Evolutionary conservation across 208 protist species (phyloP).

Genomic region (Acanthamoeba culbertsoni): DNA sequence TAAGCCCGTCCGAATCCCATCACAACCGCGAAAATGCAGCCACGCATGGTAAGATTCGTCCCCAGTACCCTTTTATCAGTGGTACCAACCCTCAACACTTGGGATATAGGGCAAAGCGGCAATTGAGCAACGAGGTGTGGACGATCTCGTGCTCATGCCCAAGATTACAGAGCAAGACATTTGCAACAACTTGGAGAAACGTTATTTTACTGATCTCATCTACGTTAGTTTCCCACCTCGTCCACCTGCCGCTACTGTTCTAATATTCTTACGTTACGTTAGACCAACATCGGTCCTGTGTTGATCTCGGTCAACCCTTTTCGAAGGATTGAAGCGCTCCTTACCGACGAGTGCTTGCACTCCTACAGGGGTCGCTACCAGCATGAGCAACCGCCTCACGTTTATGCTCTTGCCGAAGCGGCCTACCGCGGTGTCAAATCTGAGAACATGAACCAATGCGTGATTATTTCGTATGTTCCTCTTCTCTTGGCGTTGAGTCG

Average conservation of each 20-base stretch:
- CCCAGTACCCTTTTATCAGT: neutral
- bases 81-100: too few relatives aligned
- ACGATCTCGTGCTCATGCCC: conserved; percentile 91
- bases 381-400: conserved; percentile 88
- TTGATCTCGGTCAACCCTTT: conserved; percentile 92
- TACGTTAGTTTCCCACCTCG: conserved; percentile 62
- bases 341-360: conserved; percentile 82
- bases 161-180: conserved; percentile 90
- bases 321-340: conserved; percentile 68
- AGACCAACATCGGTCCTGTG: conserved; percentile 90
- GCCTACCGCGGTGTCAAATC: conserved; percentile 90
- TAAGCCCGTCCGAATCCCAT: neutral
- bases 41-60: conserved; percentile 12
- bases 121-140: conserved; percentile 78
- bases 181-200: conserved; percentile 86
- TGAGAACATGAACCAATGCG: conserved; percentile 86
- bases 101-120: conserved; percentile 21
- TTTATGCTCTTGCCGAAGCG: conserved; percentile 93
- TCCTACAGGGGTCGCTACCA: conserved; percentile 75
- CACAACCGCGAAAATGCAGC: conserved; percentile 8
- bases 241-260: neutral
- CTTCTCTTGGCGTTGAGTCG: too few relatives aligned
- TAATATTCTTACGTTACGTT: conserved; percentile 77
- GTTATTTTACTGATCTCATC: conserved; percentile 77
- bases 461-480: conserved; percentile 87